A percentile compares a stretch with the other conserved stretches of the same genome.
These are phyloP conservation scores for Apophysomyces variabilis DNA, from an alignment of 371 early-diverging fungal species.

Conservation along the genomic window DNA sequence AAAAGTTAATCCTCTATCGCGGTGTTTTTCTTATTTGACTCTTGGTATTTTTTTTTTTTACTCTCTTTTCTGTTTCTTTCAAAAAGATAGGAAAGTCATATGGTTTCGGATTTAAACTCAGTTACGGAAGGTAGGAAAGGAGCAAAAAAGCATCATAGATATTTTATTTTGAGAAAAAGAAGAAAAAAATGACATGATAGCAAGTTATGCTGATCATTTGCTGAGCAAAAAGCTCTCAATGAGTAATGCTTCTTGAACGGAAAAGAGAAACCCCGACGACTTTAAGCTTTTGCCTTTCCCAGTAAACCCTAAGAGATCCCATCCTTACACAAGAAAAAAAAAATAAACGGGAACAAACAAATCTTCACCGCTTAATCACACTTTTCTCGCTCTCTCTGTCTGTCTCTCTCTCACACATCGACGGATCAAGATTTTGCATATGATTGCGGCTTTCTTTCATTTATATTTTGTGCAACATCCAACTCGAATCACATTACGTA, in stretches of 20 bases:
- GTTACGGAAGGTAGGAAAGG: not conserved
- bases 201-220: constrained; percentile 2
- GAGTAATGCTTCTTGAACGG: not conserved
- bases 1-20: not conserved
- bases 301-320: constrained; percentile 11
- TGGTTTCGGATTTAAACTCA: constrained; percentile 2
- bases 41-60: not conserved
- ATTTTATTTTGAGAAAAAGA: not conserved
- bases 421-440: constrained; percentile 10
- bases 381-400: no score
- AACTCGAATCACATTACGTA: constrained; percentile 5
- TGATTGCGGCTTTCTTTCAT: constrained; percentile 1
- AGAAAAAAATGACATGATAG: constrained; percentile 7
- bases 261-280: constrained; percentile 5
- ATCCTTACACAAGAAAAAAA: constrained; percentile 5
- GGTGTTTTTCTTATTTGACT: not conserved
- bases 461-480: constrained; percentile 7
- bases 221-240: not conserved
- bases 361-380: no score
- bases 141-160: not conserved
- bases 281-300: constrained; percentile 11
- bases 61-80: not conserved
- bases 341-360: constrained; percentile 4
- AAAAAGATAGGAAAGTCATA: constrained; percentile 3
- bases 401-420: no score